Conservation (phyloP, 1,139 yeast genomes). For the Suhomyces panamericanus region DNA sequence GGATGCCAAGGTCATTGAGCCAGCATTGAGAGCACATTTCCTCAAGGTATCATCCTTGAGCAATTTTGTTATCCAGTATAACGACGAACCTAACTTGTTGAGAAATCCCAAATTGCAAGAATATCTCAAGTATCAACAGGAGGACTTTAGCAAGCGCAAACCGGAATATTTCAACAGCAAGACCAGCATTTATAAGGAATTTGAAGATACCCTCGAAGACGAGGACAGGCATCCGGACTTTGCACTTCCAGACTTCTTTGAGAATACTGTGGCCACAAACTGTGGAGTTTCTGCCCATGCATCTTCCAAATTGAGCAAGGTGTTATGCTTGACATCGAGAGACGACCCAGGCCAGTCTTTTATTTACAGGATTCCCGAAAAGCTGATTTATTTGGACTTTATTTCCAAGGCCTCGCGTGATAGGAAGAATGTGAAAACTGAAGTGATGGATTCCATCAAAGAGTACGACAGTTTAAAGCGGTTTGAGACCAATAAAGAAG, state of each 20-base stretch:
- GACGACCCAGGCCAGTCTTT: conserved; percentile 33
- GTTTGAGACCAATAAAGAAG: conserved; percentile 23
- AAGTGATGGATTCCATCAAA: conserved; percentile 27
- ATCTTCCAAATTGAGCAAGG: conserved; percentile 34
- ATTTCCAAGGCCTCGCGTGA: conserved; percentile 43
- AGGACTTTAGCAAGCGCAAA: conserved; percentile 20
- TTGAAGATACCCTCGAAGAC: conserved; percentile 15
- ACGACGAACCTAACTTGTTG: conserved; percentile 59
- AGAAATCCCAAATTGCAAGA: conserved; percentile 30
- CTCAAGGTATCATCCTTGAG: conserved; percentile 43
- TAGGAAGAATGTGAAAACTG: conserved; percentile 24
- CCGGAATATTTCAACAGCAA: conserved; percentile 28
- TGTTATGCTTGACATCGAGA: conserved; percentile 38
- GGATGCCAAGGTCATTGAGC: conserved; percentile 54
- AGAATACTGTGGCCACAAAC: conserved; percentile 34
- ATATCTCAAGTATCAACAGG: conserved; percentile 32
- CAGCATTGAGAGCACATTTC: conserved; percentile 41
- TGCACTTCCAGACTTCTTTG: conserved; percentile 47
- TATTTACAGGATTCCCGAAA: conserved; percentile 69
- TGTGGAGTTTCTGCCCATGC: conserved; percentile 50
- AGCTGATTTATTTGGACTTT: conserved; percentile 74
- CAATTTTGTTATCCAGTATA: conserved; percentile 64
- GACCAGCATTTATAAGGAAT: conserved; percentile 9
- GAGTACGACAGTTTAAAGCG: conserved; percentile 24
- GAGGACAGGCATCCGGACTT: conserved; percentile 25